Base-by-base conservation (phyloP, 1,139 yeast genomes). In the Debaryomyces singareniensis region DNA sequence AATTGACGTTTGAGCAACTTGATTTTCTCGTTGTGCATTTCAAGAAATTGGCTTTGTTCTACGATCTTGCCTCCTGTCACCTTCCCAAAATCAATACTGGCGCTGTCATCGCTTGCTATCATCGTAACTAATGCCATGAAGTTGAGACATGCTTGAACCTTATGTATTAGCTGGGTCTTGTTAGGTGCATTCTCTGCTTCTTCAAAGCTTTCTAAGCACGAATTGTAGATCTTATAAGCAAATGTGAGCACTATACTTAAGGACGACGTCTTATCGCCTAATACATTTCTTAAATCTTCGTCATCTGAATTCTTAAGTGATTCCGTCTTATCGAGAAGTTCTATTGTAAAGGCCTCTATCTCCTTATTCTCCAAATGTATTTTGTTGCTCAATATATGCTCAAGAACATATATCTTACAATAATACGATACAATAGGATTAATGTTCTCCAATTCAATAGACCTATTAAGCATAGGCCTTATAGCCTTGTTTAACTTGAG, bases 311-410 rank as follows among this genome's bases (percentile, higher is more conserved):
- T 34, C 45, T 75, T 78, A 27, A 60, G 45, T 2, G 48, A 34
- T 45, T 85, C 95, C 20, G 86, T 71, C 4, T 72, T 72, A 46
- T 78, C 89, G 35, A 85, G 58, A 33, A 85, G 56, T 4, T 47
- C 44, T 29, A 78, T 61, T 0, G 86, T 81, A 46, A 74, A 79
- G 2, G 41, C 44, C 21, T 82, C 84, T 13, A 72, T 71, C 3
- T 66, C 74, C 10, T 64, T 57, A 35, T 73, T 68, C 2, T 54
- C 45, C 14, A 65, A 53, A 46, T 85, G 94, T 16, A 78, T 59
- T 38, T 75, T 72, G 30, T 70, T 54, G 28, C 65, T 66, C 16
- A 85, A 57, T 5, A 85, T 78, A 43, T 71, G 63, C 46, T 84
- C 86, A 7, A 80, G 76, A 0, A 84, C 83, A 42, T 78, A 76